Conservation (phyloP, 2,329 filamentous ascomycete species). For the Phialocephala sp. region DNA sequence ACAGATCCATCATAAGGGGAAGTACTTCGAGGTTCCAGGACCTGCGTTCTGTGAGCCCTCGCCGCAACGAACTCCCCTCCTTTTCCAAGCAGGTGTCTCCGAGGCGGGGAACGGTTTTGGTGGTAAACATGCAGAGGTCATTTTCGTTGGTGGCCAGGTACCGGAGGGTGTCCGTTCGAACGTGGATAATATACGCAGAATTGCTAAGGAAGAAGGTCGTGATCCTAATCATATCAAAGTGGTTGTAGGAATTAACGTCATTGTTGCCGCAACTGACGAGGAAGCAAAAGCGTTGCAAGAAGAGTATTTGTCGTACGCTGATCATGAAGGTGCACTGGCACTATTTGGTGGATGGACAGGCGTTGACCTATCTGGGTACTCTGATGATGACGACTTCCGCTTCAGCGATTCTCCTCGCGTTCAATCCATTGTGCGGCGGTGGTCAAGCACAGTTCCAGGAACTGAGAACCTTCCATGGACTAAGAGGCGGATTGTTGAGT, state of each 20-base stretch:
- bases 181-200: constrained; percentile 48
- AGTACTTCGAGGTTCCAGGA: constrained; percentile 5
- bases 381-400: constrained; percentile 38
- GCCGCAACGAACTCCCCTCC: constrained; percentile 3
- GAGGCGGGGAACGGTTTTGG: constrained; percentile 1
- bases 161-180: constrained; percentile 55
- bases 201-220: constrained; percentile 57
- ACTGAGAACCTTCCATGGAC: constrained; percentile 67
- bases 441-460: constrained; percentile 61
- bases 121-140: constrained; percentile 36
- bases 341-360: constrained; percentile 78
- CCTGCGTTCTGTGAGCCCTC: constrained; percentile 6
- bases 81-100: constrained; percentile 3
- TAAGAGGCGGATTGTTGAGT: constrained; percentile 57
- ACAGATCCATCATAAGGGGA: constrained; percentile 6
- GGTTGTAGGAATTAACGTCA: constrained; percentile 45
- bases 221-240: constrained; percentile 49
- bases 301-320: constrained; percentile 64
- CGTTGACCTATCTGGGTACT: constrained; percentile 54
- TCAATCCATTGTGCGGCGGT: constrained; percentile 46
- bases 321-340: constrained; percentile 67
- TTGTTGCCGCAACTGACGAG: constrained; percentile 67
- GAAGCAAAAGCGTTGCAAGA: constrained; percentile 67
- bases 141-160: constrained; percentile 68
- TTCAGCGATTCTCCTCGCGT: constrained; percentile 50